Conservation (phyloP, 108 stramenopile species). For the Nitzschia palea region DNA sequence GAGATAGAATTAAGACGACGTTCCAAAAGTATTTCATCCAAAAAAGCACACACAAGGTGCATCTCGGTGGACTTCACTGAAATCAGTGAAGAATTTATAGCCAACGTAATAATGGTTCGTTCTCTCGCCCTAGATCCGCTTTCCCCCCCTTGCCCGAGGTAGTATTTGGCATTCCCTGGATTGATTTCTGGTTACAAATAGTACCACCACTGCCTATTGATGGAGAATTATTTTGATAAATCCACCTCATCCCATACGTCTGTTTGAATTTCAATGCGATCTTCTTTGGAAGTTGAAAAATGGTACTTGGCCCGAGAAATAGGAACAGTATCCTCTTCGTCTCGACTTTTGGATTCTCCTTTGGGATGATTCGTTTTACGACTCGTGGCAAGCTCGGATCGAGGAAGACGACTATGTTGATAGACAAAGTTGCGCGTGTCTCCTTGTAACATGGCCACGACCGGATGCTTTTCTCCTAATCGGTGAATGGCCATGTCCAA, state of each 20-base stretch:
- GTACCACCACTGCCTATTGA: too few relatives aligned
- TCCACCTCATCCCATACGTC: background rate
- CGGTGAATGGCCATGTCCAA: slow-evolving; percentile 10
- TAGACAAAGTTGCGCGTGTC: slow-evolving; percentile 3
- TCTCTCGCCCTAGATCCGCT: too few relatives aligned
- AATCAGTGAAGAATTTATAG: too few relatives aligned
- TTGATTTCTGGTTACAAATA: too few relatives aligned
- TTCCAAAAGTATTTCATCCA: too few relatives aligned
- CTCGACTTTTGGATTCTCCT: background rate
- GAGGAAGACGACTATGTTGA: background rate
- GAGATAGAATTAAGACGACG: too few relatives aligned
- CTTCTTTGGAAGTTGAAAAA: background rate
- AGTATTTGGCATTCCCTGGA: too few relatives aligned
- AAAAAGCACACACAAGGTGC: too few relatives aligned
- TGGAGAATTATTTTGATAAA: too few relatives aligned
- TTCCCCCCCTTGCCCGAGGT: too few relatives aligned
- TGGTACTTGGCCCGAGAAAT: background rate
- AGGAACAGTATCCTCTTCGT: background rate
- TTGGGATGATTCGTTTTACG: background rate
- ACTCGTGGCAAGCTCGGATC: background rate
- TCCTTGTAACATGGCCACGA: slow-evolving; percentile 4
- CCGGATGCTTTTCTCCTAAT: slow-evolving; percentile 12
- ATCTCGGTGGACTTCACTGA: too few relatives aligned
- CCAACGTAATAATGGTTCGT: too few relatives aligned
- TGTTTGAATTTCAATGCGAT: background rate